phyloP scores from a whole-genome alignment of 805 yeast genomes.

The Torulaspora franciscae region DNA sequence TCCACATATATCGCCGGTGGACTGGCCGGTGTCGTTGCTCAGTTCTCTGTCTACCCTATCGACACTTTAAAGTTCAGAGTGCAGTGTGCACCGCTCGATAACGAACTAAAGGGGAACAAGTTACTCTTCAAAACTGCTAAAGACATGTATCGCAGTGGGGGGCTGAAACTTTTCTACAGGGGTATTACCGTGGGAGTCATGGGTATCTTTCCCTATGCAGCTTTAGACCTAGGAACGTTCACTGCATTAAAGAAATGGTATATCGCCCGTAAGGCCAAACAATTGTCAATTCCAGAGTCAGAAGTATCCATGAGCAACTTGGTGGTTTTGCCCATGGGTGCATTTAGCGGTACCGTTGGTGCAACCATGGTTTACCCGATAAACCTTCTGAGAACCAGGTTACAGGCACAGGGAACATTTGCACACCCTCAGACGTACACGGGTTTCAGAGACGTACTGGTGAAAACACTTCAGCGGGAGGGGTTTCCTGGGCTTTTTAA shows the following conservation, averaged over 20 bases:
- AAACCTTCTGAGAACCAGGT: constrained; percentile 82
- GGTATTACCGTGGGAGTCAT: constrained; percentile 88
- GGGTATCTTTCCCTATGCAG: constrained; percentile 97
- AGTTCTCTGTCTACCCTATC: constrained; percentile 88
- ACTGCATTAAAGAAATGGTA: constrained; percentile 78
- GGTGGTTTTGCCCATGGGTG: constrained; percentile 85
- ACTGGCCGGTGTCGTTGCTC: constrained; percentile 90
- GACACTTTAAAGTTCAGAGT: constrained; percentile 91
- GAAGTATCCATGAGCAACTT: constrained; percentile 74
- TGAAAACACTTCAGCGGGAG: constrained; percentile 72
- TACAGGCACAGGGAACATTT: constrained; percentile 96
- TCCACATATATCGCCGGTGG: constrained; percentile 94
- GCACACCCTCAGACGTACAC: constrained; percentile 87
- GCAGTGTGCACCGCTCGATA: constrained; percentile 83
- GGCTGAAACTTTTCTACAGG: constrained; percentile 71
- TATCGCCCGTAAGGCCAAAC: constrained; percentile 55
- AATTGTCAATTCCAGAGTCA: constrained; percentile 47
- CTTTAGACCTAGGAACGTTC: constrained; percentile 91
- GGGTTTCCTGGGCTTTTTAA: constrained; percentile 88
- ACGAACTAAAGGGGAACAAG: constrained; percentile 53
- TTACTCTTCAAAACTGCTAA: constrained; percentile 63
- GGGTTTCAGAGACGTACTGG: constrained; percentile 73
- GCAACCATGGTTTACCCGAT: constrained; percentile 94
- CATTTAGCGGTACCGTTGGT: constrained; percentile 91
- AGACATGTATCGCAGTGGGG: constrained; percentile 76